phyloP scores from a whole-genome alignment of 768 basidiomycete species.

The Auricularia cornea region DNA sequence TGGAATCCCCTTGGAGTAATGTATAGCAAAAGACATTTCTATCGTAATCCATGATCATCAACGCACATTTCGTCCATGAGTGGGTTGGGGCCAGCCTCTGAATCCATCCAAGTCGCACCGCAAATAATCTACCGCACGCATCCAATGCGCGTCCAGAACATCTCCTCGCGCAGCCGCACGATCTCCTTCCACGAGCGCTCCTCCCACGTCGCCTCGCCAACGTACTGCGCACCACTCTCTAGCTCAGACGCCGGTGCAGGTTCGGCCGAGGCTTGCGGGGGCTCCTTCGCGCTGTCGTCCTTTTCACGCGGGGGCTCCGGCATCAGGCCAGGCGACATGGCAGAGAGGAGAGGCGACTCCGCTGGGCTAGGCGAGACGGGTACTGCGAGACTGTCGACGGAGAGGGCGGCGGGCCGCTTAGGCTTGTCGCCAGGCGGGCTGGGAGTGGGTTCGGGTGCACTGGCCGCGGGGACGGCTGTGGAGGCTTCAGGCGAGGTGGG shows the following conservation, averaged over 20 bases:
- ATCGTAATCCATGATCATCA: too few species aligned
- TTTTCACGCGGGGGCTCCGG: background rate
- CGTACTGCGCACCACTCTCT: slow-evolving; percentile 35
- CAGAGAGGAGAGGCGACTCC: background rate
- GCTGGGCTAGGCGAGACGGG: background rate
- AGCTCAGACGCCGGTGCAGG: slow-evolving; percentile 12
- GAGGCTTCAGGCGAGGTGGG: too few species aligned
- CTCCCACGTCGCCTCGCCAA: slow-evolving; percentile 72
- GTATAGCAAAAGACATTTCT: background rate
- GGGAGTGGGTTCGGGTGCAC: background rate
- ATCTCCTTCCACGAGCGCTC: slow-evolving; percentile 80
- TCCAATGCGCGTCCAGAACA: slow-evolving; percentile 82
- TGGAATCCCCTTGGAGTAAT: background rate
- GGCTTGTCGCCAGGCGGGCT: background rate
- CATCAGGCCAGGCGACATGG: background rate
- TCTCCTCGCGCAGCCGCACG: slow-evolving; percentile 61
- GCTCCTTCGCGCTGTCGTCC: background rate
- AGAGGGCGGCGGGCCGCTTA: background rate
- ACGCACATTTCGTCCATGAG: too few species aligned
- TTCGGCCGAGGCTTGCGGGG: background rate
- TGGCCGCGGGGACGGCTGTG: too few species aligned
- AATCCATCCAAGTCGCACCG: too few species aligned
- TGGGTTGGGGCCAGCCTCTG: too few species aligned
- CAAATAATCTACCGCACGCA: slow-evolving; percentile 23
- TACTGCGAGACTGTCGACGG: background rate